Conservation (phyloP, 352 stramenopile genomes). For the Blastocystis sp. region DNA sequence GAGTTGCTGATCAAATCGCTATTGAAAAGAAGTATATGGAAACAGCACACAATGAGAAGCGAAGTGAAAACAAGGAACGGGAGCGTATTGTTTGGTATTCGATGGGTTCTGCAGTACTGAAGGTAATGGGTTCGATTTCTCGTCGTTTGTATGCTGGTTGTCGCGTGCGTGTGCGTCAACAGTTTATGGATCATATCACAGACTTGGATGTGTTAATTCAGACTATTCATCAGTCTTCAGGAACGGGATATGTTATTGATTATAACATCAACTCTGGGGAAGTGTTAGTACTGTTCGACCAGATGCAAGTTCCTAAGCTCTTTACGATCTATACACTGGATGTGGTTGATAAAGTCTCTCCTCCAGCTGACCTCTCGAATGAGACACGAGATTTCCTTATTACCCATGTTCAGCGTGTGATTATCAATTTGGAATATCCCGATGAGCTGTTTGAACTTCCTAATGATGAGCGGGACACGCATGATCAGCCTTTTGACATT, state of each 20-base stretch:
- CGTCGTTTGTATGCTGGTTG: conserved; percentile 63
- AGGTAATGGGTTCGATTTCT: conserved; percentile 64
- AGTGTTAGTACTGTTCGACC: conserved; percentile 63
- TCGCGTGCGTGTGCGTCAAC: conserved; percentile 48
- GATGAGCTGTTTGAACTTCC: conserved; percentile 61
- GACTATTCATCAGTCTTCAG: conserved; percentile 59
- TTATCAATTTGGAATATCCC: conserved; percentile 67
- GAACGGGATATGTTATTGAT: conserved; percentile 66
- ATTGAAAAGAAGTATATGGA: conserved; percentile 57
- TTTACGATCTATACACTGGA: conserved; percentile 67
- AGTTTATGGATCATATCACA: conserved; percentile 66
- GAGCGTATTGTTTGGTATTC: conserved; percentile 67
- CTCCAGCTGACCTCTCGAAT: conserved; percentile 18
- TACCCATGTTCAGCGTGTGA: conserved; percentile 60
- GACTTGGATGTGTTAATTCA: conserved; percentile 64
- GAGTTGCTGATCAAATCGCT: conserved; percentile 39
- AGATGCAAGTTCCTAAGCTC: conserved; percentile 64
- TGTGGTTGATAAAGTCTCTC: conserved; percentile 61
- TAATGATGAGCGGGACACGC: background rate
- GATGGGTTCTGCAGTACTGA: conserved; percentile 62
- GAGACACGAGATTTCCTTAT: conserved; percentile 58
- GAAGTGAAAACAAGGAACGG: conserved; percentile 60
- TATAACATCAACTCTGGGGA: conserved; percentile 61
- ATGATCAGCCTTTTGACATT: conserved; percentile 30
- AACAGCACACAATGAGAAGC: background rate